phyloP scores from a whole-genome alignment of 2,329 filamentous ascomycete genomes.

The Diaporthe aspalathi region DNA sequence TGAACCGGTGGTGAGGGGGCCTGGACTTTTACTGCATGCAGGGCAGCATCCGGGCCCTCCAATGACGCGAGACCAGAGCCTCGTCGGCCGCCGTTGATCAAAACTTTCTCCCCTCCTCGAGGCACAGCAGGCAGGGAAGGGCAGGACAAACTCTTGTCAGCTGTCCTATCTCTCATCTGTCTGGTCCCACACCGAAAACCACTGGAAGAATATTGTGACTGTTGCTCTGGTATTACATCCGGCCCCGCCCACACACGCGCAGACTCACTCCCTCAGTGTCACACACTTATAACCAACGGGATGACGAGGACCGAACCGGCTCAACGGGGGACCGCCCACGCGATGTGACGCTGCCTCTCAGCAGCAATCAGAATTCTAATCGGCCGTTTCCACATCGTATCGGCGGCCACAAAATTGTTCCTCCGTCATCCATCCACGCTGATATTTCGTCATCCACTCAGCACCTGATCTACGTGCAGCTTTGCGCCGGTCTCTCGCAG shows the following conservation, averaged over 20 bases:
- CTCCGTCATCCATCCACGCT: slow-evolving; percentile 14
- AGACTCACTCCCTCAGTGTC: not conserved
- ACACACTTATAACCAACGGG: not conserved
- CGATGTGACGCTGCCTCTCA: slow-evolving; percentile 17
- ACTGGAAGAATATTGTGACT: not conserved
- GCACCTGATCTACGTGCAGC: slow-evolving; percentile 5
- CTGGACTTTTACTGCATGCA: slow-evolving; percentile 18
- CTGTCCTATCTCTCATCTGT: not conserved
- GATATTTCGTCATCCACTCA: slow-evolving; percentile 18
- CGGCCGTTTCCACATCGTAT: slow-evolving; percentile 27
- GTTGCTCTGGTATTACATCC: not conserved
- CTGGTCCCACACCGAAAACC: not conserved
- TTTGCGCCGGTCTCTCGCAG: not conserved
- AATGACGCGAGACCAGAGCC: slow-evolving; percentile 27
- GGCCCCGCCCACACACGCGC: not conserved
- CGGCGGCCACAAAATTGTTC: slow-evolving; percentile 13
- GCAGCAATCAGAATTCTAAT: not conserved
- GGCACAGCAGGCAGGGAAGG: slow-evolving; percentile 10
- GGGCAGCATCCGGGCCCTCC: slow-evolving; percentile 23
- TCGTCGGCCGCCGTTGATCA: not conserved
- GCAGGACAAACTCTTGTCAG: not conserved
- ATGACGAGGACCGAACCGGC: slow-evolving; percentile 24
- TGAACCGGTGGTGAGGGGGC: slow-evolving; percentile 36
- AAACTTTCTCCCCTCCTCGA: not conserved
- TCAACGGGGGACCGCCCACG: slow-evolving; percentile 24